Conservation (phyloP, 768 basidiomycete species). For the Suillus subluteus region DNA sequence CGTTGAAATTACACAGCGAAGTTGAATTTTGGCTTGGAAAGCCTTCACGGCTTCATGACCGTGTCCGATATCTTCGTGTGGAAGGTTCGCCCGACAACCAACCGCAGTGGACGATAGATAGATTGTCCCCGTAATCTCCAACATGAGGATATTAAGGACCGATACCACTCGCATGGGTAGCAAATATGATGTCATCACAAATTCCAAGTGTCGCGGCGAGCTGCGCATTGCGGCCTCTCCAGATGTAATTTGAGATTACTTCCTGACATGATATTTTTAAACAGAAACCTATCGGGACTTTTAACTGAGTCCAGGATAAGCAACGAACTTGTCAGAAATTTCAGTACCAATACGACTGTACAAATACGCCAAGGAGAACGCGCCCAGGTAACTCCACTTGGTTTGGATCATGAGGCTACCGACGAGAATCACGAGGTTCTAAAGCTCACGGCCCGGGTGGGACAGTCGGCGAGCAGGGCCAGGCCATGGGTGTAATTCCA, state of each 20-base stretch:
- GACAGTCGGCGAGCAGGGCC: neutral
- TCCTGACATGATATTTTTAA: neutral
- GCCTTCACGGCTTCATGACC: constrained; percentile 92
- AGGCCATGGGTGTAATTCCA: neutral
- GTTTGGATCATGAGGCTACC: neutral
- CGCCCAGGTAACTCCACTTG: neutral
- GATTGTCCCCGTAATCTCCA: constrained; percentile 67
- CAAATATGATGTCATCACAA: neutral
- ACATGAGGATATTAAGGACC: neutral
- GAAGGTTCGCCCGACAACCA: constrained; percentile 50
- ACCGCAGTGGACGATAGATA: constrained; percentile 75
- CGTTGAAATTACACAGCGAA: constrained; percentile 58
- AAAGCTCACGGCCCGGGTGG: neutral
- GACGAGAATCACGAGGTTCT: neutral
- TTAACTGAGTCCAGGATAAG: neutral
- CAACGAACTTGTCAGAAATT: neutral
- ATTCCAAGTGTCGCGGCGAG: neutral
- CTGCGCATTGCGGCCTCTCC: neutral
- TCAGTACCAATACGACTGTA: neutral
- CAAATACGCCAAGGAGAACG: neutral
- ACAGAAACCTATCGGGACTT: neutral
- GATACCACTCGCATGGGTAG: constrained; percentile 2
- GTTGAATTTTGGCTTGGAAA: constrained; percentile 98
- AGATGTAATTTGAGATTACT: neutral
- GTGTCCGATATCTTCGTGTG: constrained; percentile 73